Evolutionary conservation across 805 yeast species (phyloP), one percentile per base, ranked within the genome.

Genomic region (Metschnikowia gruessii): DNA sequence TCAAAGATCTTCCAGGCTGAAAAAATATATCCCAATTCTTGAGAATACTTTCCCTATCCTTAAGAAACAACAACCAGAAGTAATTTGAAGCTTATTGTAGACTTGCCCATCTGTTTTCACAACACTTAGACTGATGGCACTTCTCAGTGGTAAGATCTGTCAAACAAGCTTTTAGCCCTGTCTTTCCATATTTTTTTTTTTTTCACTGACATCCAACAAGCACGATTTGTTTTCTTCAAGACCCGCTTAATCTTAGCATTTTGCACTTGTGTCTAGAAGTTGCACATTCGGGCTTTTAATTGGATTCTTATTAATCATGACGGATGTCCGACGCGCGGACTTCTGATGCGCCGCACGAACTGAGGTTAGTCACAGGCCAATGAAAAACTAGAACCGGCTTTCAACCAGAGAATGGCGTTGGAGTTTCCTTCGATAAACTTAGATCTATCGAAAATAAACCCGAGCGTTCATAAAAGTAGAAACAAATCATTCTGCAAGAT

Each of bases 311-410:
- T 26, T 30, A 15, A 9, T 13, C 13, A 4, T 8, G 34, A 8
- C n/a, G 17, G 28, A 35, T 28, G 36, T 42, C 45, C 45, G 45
- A 42, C 15, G 40, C 45, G 45, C 45, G 45, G 45, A 26, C 45
- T 42, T 30, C 9, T 30, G 12, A 7, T 9, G 29, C 29, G 40
- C 35, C 22, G 45, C 45, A 21, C 45, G 46, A 37, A 43, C 32
- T 5, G n/a, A 15, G 18, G 12, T 24, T 16, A 15, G 21, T 17
- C 38, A 35, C 17, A 18, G 38, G 13, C 17, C 38, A 30, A n/a
- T 30, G 17, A 15, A 10, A 30, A 30, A 13, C 17, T 13, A 13
- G 17, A 9, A 30, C 17, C 33, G n/a, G n/a, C n/a, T 30, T 6
- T n/a, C 33, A 30, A n/a, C 17, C 33, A 30, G n/a, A 13, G 33